Evolutionary conservation across 768 basidiomycete species (phyloP), one percentile per base, ranked within the genome.

Genomic region (Mycena leptocephala): DNA sequence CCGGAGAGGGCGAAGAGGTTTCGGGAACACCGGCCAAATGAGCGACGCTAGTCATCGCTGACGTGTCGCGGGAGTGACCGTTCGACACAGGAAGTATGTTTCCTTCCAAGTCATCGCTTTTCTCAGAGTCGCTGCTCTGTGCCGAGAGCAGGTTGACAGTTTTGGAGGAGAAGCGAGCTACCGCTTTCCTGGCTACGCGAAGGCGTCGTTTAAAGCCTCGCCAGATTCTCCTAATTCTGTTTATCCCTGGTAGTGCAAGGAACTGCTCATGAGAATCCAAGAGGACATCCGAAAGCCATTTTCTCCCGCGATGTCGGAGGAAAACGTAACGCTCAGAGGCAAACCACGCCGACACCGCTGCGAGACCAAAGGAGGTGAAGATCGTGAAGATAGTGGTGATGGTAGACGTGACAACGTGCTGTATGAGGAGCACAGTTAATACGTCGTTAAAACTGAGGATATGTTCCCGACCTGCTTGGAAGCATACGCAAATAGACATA

Each of bases 301-400:
- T 93, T 74, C 89, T 87, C 5, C 94, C 94, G 46, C 90, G 87
- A 80, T 94, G 92, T 13, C 89, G 88, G 28, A 87, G 83, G 83
- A 91, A 95, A 18, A 91, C 88, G 88, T 90, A 93, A 13, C 92
- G 90, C 80, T 95, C 94, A 5, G 91, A 92, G 16, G 92, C 91
- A 80, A 95, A 94, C 94, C 94, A 95, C 1, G 90, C 84, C 0
- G 93, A 94, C 9, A 95, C 94, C 4, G 94, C 93, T 13, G 89
- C 85, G 14, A 95, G 89, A 59, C 93, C 94, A 78, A 94, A 93
- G 14, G 91, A 93, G 16, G 93, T 94, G 82, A 93, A 92, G 4
- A 92, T 88, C 39, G 95, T 96, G 78, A 96, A 90, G 39, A 96
- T 91, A 9, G 95, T 93, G 22, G 95, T 95, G 73, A 95, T 88